Conservation (phyloP, 2,329 filamentous ascomycete genomes). For the Apiospora arundinis region DNA sequence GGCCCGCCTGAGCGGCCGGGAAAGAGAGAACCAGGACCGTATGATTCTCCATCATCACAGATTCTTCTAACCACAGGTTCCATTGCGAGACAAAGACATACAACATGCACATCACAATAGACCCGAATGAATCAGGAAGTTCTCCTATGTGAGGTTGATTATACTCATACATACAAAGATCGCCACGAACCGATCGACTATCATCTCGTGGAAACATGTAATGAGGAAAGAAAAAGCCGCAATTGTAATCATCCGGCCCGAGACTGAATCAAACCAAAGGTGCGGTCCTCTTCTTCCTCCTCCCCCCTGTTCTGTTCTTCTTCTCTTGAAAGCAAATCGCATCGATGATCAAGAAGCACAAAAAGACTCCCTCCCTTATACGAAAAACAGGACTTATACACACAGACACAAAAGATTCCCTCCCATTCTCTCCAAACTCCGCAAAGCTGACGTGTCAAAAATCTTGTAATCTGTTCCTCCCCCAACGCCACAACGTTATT, state of each 20-base stretch:
- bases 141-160: constrained; percentile 2
- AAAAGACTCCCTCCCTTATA: not conserved
- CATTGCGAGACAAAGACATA: not conserved
- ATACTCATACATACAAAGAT: constrained; percentile 11
- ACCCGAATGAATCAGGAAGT: not conserved
- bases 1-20: no score
- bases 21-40: no score
- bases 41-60: no score
- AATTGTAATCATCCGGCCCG: not conserved
- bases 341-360: constrained; percentile 4
- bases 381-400: constrained; percentile 11
- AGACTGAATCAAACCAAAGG: not conserved
- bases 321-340: not conserved
- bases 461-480: not conserved
- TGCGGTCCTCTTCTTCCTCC: no score
- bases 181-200: constrained; percentile 10
- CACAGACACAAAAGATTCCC: not conserved
- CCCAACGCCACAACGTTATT: constrained; percentile 5
- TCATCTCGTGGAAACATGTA: not conserved
- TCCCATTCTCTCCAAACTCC: constrained; percentile 6
- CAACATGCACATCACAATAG: not conserved
- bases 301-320: no score
- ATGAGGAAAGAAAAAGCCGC: not conserved
- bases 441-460: constrained; percentile 3
- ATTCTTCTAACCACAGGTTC: no score